phyloP scores from a whole-genome alignment of 495 filamentous ascomycete species.

The Penicillium paradoxum region DNA sequence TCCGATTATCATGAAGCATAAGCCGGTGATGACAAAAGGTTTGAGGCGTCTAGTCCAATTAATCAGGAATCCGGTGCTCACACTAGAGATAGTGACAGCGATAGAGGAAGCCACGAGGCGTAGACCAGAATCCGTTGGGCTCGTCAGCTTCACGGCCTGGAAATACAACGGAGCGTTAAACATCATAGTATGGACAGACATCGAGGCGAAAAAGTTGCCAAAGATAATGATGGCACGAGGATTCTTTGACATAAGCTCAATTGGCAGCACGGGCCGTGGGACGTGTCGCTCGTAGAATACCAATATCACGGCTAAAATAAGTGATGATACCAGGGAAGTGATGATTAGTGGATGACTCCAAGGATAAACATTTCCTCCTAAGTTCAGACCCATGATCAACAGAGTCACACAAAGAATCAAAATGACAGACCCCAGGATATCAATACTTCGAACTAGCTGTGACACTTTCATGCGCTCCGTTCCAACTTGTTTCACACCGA shows the following conservation, averaged over 20 bases:
- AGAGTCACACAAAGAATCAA: slow-evolving; percentile 60
- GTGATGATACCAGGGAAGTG: slow-evolving; percentile 52
- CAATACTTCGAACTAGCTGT: slow-evolving; percentile 61
- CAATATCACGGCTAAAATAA: slow-evolving; percentile 52
- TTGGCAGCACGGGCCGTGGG: slow-evolving; percentile 65
- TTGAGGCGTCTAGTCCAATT: slow-evolving; percentile 60
- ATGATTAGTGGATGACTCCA: slow-evolving; percentile 72
- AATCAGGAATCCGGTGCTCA: slow-evolving; percentile 66
- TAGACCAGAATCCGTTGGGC: slow-evolving; percentile 65
- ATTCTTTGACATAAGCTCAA: slow-evolving; percentile 52
- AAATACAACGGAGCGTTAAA: slow-evolving; percentile 82
- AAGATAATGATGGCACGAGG: slow-evolving; percentile 66
- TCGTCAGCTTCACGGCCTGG: slow-evolving; percentile 70
- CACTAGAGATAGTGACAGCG: slow-evolving; percentile 53
- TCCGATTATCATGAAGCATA: slow-evolving; percentile 45
- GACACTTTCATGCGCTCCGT: slow-evolving; percentile 41
- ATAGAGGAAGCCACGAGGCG: slow-evolving; percentile 59
- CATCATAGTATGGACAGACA: slow-evolving; percentile 62
- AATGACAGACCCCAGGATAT: slow-evolving; percentile 60
- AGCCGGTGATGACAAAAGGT: slow-evolving; percentile 55
- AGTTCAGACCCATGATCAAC: slow-evolving; percentile 68
- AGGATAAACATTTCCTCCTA: slow-evolving; percentile 70
- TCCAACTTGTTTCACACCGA: slow-evolving; percentile 51
- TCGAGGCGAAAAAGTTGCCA: slow-evolving; percentile 59
- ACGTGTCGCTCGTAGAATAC: slow-evolving; percentile 58